phyloP scores from a whole-genome alignment of 108 stramenopile genomes.

The Fragilaria crotonensis region DNA sequence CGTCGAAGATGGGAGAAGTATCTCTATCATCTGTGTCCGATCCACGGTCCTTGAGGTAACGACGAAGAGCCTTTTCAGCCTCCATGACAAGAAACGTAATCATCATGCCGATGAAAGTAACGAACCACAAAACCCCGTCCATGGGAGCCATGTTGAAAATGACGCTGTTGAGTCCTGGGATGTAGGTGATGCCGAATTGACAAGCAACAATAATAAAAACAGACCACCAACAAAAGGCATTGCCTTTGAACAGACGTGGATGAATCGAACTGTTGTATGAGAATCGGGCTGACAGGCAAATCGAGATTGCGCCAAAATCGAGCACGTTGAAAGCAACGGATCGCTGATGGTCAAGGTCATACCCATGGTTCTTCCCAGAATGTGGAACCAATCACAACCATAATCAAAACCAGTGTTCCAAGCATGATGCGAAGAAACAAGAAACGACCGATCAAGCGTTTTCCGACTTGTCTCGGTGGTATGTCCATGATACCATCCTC shows the following conservation, averaged over 20 bases:
- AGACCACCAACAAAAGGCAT: conserved; percentile 40
- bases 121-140: conserved; percentile 60
- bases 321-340: conserved; percentile 69
- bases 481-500: conserved; percentile 76
- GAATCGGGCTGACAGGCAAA: conserved; percentile 68
- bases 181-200: conserved; percentile 64
- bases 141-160: conserved; percentile 64
- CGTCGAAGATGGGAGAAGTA: no score
- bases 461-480: conserved; percentile 80
- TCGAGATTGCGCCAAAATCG: conserved; percentile 64
- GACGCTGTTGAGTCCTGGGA: conserved; percentile 61
- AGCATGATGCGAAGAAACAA: conserved; percentile 70
- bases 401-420: conserved; percentile 53
- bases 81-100: conserved; percentile 64
- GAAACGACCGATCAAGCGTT: conserved; percentile 82
- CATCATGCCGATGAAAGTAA: conserved; percentile 39
- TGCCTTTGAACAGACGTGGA: conserved; percentile 49
- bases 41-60: conserved; percentile 47
- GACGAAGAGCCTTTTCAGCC: conserved; percentile 69
- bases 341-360: conserved; percentile 14
- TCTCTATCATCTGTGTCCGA: conserved; percentile 61
- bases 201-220: conserved; percentile 38
- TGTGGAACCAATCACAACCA: conserved; percentile 40
- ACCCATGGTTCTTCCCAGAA: conserved; percentile 21
- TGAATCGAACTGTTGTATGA: conserved; percentile 53